Evolutionary conservation across 2,329 filamentous ascomycete genomes (phyloP), one percentile per base, ranked within the genome.

Genomic region (Phaeophleospora eucalypticola): DNA sequence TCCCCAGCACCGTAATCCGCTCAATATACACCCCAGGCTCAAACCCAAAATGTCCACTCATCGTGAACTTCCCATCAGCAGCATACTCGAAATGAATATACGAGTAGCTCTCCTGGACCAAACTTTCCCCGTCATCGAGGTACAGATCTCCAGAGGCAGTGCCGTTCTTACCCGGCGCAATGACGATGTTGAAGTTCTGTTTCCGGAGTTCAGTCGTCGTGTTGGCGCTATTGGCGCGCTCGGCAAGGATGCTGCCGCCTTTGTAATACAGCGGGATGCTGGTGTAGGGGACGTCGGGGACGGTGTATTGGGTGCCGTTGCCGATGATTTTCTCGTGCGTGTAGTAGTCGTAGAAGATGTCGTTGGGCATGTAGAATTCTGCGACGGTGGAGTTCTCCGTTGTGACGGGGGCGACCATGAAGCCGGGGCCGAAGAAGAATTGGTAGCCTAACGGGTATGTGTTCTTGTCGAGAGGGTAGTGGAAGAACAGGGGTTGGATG

Each of bases 81-180:
- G 37, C 43, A 12, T 81, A 90, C 7, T 63, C 57, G 56, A 90
- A 86, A 12, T 69, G 65, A 43, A 89, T 73, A 45, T 79, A 69
- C 4, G 75, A 80, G 74, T 79, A 1, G 58, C 64, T 2, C 68
- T 52, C 33, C 65, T 86, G 86, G 48, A 78, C 69, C 41, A 90
- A 58, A 19, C 77, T 82, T 48, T 82, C 81, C 7, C 88, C 88
- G 51, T 94, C 87, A 56, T 93, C 88, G 4, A 93, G 69, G 63
- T 90, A 93, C 46, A 93, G 71, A 42, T 74, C 72, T 0, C 88
- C 88, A 1, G 62, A 65, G 0, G 88, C 88, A 4, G 70, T 78
- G 2, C 83, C 85, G 42, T 84, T 70, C 1, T 63, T 60, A 4
- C 77, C 80, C 0, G 86, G 76, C 0, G 87, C 83, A 36, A 94